Percentiles rank a stretch among this genome's conserved stretches.
Conservation (phyloP, 1,284 basidiomycete species). For the Mycocalia duriaeana region DNA sequence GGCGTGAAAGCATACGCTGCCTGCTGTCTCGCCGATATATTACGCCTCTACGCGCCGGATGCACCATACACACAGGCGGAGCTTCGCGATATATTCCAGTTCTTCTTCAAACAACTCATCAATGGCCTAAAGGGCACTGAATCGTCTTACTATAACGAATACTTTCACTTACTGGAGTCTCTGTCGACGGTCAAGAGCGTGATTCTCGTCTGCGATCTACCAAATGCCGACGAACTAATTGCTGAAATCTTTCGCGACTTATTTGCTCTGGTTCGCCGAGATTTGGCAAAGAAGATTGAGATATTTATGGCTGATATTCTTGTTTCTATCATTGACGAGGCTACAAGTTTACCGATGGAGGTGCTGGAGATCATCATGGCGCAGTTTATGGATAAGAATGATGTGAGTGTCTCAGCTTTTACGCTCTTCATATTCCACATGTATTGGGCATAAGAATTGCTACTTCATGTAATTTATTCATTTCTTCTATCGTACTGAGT, state of each 20-base stretch:
- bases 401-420: constrained; percentile 37
- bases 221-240: constrained; percentile 83
- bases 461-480: too few species aligned
- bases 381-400: constrained; percentile 79
- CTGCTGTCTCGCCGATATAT: constrained; percentile 91
- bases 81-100: constrained; percentile 91
- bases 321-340: constrained; percentile 86
- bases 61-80: constrained; percentile 90
- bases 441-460: too few species aligned
- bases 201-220: constrained; percentile 88
- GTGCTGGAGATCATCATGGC: constrained; percentile 81
- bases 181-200: constrained; percentile 93
- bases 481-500: neutral
- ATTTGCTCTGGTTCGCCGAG: constrained; percentile 75
- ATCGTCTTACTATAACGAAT: constrained; percentile 80
- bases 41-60: constrained; percentile 92
- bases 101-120: constrained; percentile 84
- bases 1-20: constrained; percentile 92
- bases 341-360: constrained; percentile 65
- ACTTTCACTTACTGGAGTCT: constrained; percentile 88
- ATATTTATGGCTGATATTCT: constrained; percentile 88
- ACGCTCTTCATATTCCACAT: neutral
- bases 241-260: constrained; percentile 79
- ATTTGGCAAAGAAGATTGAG: constrained; percentile 86
- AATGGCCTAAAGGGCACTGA: constrained; percentile 70